Base-by-base conservation (phyloP, 805 yeast species). In the Spathaspora gorwiae region DNA sequence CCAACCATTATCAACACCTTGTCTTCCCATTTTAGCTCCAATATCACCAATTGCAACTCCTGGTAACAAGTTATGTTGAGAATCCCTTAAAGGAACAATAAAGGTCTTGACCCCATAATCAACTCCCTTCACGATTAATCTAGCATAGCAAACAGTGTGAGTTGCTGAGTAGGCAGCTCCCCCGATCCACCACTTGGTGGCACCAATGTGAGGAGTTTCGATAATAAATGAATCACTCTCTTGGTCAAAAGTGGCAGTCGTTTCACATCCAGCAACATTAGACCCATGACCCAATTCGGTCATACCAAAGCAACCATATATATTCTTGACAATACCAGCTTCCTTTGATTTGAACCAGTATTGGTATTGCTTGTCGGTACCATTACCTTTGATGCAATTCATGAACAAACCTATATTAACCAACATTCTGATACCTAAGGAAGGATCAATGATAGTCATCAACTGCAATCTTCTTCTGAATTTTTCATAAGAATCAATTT, bases 111-210 rank as follows among this genome's bases (percentile, higher is more conserved):
- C 96, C 39, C 97, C 97, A 62, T 89, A 82, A 65, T 90, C 97
- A 64, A 85, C 79, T 31, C 87, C 92, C 39, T 83, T 72, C 29
- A 88, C 89, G 43, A 87, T 78, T 50, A 90, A 73, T 49, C 97
- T 76, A 5, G 97, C 97, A 63, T 83, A 90, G 26, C 81, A 85
- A n/a, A 83, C 80, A 24, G 88, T 73, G 68, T 90, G 97, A 27
- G 90, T 88, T 6, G 97, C 88, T 15, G 95, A 83, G 65, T 88
- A 95, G 9, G 97, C 97, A 36, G 97, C 97, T 56, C 97, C 97
- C 40, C 97, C 97, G 57, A 90, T 90, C 97, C 97, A 90, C 97
- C 97, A 90, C 64, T 90, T 90, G 26, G 97, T 90, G 37, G 97
- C 97, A 33, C 95, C 90, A 45, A 87, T 64, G 60, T 90, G 87